Evolutionary conservation across 208 protist species (phyloP).

Genomic region (Trypanosoma lewisi): DNA sequence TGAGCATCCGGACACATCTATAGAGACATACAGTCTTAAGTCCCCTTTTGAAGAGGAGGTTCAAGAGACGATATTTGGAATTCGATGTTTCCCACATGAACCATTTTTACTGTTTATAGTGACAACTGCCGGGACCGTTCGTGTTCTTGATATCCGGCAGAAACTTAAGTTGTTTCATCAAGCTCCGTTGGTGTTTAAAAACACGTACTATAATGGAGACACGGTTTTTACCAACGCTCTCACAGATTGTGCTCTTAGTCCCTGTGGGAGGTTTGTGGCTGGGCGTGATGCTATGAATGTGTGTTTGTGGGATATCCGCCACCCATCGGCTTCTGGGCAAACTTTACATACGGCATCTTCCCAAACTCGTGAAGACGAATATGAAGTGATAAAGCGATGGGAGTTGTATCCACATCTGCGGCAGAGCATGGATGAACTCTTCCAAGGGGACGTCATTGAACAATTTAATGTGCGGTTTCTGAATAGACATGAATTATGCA

Average conservation of each 20-base stretch:
- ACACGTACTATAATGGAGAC: constrained; percentile 33
- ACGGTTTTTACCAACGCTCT: constrained; percentile 62
- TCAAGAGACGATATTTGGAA: constrained; percentile 56
- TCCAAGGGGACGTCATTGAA: constrained; percentile 69
- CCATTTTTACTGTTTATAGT: constrained; percentile 82
- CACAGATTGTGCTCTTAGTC: constrained; percentile 79
- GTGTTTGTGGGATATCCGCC: constrained; percentile 83
- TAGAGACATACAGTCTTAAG: constrained; percentile 74
- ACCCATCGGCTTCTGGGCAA: constrained; percentile 19
- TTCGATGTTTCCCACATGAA: constrained; percentile 71
- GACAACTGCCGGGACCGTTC: constrained; percentile 71
- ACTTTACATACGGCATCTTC: constrained; percentile 8
- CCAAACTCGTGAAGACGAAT: constrained; percentile 8
- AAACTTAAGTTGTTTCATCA: constrained; percentile 68
- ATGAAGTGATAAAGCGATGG: constrained; percentile 58
- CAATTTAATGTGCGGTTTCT: constrained; percentile 77
- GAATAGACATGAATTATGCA: constrained; percentile 50
- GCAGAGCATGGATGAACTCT: constrained; percentile 56
- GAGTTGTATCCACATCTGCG: constrained; percentile 72
- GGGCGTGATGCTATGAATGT: constrained; percentile 79
- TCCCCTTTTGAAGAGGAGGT: constrained; percentile 53
- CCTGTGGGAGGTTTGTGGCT: constrained; percentile 78
- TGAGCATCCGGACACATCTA: constrained; percentile 81
- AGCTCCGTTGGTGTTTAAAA: constrained; percentile 59
- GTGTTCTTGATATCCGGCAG: constrained; percentile 79